These are phyloP conservation scores for Naganishia sp. DNA, from an alignment of 1,284 basidiomycete genomes.

Conservation along the genomic window DNA sequence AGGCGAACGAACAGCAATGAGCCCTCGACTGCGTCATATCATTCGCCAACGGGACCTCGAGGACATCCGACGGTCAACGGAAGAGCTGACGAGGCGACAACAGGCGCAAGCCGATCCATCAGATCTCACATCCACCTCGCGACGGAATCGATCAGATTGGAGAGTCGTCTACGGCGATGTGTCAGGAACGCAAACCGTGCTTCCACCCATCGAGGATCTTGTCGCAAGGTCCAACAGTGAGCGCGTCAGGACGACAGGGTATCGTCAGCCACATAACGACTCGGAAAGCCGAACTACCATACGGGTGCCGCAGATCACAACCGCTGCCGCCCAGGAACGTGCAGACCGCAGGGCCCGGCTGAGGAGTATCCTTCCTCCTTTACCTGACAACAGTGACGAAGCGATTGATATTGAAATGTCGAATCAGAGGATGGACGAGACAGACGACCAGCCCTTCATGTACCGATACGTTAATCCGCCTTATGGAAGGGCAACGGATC, in stretches of 20 bases:
- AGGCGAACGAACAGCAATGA: not conserved
- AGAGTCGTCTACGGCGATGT: conserved; percentile 8
- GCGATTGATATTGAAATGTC: conserved; percentile 25
- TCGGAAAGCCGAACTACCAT: not conserved
- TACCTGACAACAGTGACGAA: conserved; percentile 17
- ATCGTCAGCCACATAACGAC: not conserved
- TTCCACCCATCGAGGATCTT: conserved; percentile 22
- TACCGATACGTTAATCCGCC: not conserved
- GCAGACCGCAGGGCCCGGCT: conserved; percentile 3
- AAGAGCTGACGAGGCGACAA: conserved; percentile 5
- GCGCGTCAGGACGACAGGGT: not conserved
- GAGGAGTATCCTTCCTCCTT: conserved; percentile 12
- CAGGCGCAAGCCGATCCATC: not conserved
- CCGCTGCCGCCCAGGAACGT: not conserved
- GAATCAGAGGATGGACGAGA: conserved; percentile 25
- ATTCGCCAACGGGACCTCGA: conserved; percentile 11
- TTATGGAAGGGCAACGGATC: conserved; percentile 1
- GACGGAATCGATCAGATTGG: conserved; percentile 1
- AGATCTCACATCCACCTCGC: not conserved
- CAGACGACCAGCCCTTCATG: conserved; percentile 2
- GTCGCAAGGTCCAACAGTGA: conserved; percentile 1
- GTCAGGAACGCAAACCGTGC: conserved; percentile 1
- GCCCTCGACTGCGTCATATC: conserved; percentile 8
- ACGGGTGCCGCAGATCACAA: no score
- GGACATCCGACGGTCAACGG: not conserved